A percentile compares a stretch with the other conserved stretches of the same genome.
Evolutionary conservation across 768 basidiomycete species (phyloP).

Genomic region (Hericium rajendrae): DNA sequence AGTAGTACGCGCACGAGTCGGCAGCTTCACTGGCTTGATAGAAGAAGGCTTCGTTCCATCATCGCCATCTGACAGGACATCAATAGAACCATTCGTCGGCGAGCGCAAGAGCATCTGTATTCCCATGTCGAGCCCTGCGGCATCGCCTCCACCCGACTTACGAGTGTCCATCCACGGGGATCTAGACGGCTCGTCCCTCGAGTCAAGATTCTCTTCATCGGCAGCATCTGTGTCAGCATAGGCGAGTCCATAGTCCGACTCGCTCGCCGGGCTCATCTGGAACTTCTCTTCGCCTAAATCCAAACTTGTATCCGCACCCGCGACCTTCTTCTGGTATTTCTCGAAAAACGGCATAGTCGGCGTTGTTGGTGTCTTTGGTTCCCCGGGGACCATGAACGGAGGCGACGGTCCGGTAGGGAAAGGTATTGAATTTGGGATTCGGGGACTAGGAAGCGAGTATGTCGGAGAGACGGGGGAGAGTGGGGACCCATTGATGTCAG

Average conservation of each 20-base stretch:
- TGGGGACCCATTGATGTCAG: not conserved
- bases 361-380: conserved; percentile 12
- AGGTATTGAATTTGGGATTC: conserved; percentile 13
- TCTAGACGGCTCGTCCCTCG: too few relatives aligned
- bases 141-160: too few relatives aligned
- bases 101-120: conserved; percentile 37
- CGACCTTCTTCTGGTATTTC: conserved; percentile 28
- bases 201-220: conserved; percentile 14
- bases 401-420: conserved; percentile 16
- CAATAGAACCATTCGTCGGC: not conserved
- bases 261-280: not conserved
- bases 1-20: conserved; percentile 45
- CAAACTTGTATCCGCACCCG: not conserved
- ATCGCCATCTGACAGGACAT: not conserved
- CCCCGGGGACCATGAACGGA: conserved; percentile 17
- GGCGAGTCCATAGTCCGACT: not conserved
- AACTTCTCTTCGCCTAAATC: not conserved
- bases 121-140: conserved; percentile 28
- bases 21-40: conserved; percentile 36
- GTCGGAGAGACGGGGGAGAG: conserved; percentile 5
- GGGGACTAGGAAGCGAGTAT: not conserved
- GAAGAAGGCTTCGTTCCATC: conserved; percentile 28
- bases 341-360: conserved; percentile 44
- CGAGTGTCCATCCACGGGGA: too few relatives aligned
- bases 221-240: conserved; percentile 7